These are phyloP conservation scores for Cymbopogon citratus DNA, from an alignment of 176 grass and related monocot species.

Conservation along the genomic window DNA sequence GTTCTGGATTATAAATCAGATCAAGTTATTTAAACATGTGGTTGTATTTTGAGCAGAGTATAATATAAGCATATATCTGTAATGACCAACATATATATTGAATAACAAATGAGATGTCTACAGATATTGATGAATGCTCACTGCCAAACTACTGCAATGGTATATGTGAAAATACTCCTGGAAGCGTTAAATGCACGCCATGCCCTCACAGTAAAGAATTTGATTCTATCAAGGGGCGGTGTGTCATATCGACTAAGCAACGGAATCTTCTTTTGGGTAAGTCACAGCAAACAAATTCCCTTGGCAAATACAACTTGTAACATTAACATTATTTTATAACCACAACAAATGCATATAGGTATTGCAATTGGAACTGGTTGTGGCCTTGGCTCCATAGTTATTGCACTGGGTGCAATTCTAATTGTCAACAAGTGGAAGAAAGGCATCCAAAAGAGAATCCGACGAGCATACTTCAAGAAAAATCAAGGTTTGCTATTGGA, in stretches of 20 bases:
- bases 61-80: too few relatives aligned
- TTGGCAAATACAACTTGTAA: neutral
- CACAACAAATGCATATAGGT: neutral
- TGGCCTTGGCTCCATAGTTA: neutral
- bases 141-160: neutral
- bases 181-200: neutral
- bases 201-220: neutral
- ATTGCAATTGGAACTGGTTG: constrained; percentile 12
- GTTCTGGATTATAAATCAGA: too few relatives aligned
- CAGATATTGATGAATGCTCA: neutral
- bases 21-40: too few relatives aligned
- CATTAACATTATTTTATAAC: neutral
- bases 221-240: neutral
- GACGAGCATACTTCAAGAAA: constrained; percentile 20
- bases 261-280: neutral
- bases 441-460: neutral
- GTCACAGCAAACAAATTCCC: neutral
- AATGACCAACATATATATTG: too few relatives aligned
- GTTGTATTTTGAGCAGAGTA: too few relatives aligned
- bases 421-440: constrained; percentile 10
- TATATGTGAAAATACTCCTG: neutral
- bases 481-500: neutral
- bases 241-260: neutral
- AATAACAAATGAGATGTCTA: too few relatives aligned
- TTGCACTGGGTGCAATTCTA: neutral